Percentiles rank a stretch among this genome's conserved stretches.
Evolutionary conservation across 768 basidiomycete genomes (phyloP).

Genomic region (Rhodotorula graminis): DNA sequence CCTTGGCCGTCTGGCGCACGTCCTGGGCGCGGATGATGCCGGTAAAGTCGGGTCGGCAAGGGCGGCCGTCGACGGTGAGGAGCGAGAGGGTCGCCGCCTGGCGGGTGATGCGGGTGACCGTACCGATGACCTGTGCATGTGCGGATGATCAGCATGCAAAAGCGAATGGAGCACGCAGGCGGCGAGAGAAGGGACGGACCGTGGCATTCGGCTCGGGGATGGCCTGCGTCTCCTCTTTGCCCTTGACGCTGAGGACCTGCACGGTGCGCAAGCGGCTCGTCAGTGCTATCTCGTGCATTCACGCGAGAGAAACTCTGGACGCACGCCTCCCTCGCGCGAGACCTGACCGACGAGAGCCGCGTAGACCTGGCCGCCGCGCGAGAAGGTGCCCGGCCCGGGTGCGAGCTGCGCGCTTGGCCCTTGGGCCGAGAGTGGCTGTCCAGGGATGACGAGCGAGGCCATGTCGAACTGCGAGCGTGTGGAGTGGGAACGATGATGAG

Average conservation of each 20-base stretch:
- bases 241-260: constrained; percentile 25
- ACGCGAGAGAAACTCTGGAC: constrained; percentile 40
- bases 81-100: constrained; percentile 77
- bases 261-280: rapidly evolving
- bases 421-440: constrained; percentile 65
- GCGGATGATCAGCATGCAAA: neutral
- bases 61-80: constrained; percentile 77
- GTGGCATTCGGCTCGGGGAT: constrained; percentile 46
- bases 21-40: constrained; percentile 85
- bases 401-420: constrained; percentile 55
- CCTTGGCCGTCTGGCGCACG: constrained; percentile 82
- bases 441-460: constrained; percentile 59
- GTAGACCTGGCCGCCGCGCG: constrained; percentile 59
- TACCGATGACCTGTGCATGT: constrained; percentile 65
- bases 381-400: constrained; percentile 64
- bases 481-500: too few relatives aligned
- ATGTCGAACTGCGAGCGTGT: constrained; percentile 35
- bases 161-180: neutral
- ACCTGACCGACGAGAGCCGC: constrained; percentile 69
- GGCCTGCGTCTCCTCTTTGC: constrained; percentile 28
- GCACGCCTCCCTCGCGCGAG: constrained; percentile 60
- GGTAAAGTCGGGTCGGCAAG: constrained; percentile 79
- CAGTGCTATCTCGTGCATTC: neutral
- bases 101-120: constrained; percentile 75
- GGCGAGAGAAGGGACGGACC: constrained; percentile 10